A percentile compares a stretch with the other conserved stretches of the same genome.
Evolutionary conservation across 306 rosid genomes (phyloP).

Genomic region (Spatholobus suberectus): DNA sequence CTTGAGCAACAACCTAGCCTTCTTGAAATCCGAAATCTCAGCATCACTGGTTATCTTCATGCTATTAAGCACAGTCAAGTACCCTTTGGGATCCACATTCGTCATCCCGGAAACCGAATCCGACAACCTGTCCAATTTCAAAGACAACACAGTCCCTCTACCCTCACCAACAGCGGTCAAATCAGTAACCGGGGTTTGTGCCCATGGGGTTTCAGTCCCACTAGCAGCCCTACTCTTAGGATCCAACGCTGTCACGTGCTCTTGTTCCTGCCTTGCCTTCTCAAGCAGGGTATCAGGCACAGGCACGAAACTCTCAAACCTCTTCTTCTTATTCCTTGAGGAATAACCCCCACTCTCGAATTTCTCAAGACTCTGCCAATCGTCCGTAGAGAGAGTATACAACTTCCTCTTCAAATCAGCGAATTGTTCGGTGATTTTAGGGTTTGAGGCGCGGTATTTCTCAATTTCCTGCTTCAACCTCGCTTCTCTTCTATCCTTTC

Average conservation of each 20-base stretch:
- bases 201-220: constrained; percentile 86
- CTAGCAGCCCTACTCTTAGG: constrained; percentile 79
- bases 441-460: constrained; percentile 85
- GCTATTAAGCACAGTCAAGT: constrained; percentile 78
- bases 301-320: constrained; percentile 90
- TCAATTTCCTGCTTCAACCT: constrained; percentile 91
- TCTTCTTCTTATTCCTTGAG: constrained; percentile 78
- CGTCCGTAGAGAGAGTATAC: constrained; percentile 65
- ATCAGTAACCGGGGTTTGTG: constrained; percentile 90
- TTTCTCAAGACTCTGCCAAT: constrained; percentile 79
- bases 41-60: constrained; percentile 95
- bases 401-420: constrained; percentile 80
- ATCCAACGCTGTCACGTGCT: constrained; percentile 87
- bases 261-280: constrained; percentile 92
- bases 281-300: constrained; percentile 87
- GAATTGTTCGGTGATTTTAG: constrained; percentile 85
- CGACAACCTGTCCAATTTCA: constrained; percentile 80
- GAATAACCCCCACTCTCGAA: constrained; percentile 85
- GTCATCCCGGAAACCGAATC: constrained; percentile 86
- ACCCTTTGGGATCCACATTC: constrained; percentile 84
- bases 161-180: constrained; percentile 96
- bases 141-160: constrained; percentile 81
- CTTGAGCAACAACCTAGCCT: constrained; percentile 82
- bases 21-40: constrained; percentile 84
- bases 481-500: constrained; percentile 91